Evolutionary conservation across 495 filamentous ascomycete species (phyloP), one percentile per base, ranked within the genome.

Genomic region (Patellaria atrata): DNA sequence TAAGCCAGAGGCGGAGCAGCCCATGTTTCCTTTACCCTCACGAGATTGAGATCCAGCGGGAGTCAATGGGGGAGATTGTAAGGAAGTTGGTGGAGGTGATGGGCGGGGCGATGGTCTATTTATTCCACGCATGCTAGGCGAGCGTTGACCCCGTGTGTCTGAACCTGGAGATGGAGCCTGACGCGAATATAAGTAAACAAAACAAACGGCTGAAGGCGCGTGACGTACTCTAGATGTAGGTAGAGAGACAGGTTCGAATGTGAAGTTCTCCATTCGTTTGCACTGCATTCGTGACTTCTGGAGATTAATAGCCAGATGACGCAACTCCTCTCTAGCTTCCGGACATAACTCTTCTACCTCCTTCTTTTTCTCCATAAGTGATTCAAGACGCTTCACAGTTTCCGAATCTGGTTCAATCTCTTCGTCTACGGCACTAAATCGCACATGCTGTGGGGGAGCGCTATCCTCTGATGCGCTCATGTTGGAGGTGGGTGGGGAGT

Each of bases 21-120:
- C 8, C n/a, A n/a, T n/a, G n/a, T n/a, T n/a, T n/a, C n/a, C n/a
- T n/a, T 39, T 39, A 26, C 37, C 40, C 43, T 18, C 47, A 44
- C 30, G 50, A 35, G 68, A 71, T 39, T 63, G 55, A 26, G 81
- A 82, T 10, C 71, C 82, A 21, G 84, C 75, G 20, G 89, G 87
- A 3, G 87, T 93, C 10, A 96, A 69, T 15, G 83, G 85, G 40
- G 89, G 89, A 10, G 85, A 89, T 44, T 87, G 77, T 63, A 86
- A 75, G 29, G 75, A 66, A 30, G 75, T 65, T 16, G 61, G 47
- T 19, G 63, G 59, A 29, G 67, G 65, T 29, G 68, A 70, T 19
- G 55, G 45, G 41, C 57, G 58, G 20, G 61, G 59, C 23, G 64
- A 67, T 28, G 54, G 40, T 25, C 52, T 44, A n/a, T n/a, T n/a